phyloP scores from a whole-genome alignment of 768 basidiomycete genomes.

The Brasilioporus rufonigricans region DNA sequence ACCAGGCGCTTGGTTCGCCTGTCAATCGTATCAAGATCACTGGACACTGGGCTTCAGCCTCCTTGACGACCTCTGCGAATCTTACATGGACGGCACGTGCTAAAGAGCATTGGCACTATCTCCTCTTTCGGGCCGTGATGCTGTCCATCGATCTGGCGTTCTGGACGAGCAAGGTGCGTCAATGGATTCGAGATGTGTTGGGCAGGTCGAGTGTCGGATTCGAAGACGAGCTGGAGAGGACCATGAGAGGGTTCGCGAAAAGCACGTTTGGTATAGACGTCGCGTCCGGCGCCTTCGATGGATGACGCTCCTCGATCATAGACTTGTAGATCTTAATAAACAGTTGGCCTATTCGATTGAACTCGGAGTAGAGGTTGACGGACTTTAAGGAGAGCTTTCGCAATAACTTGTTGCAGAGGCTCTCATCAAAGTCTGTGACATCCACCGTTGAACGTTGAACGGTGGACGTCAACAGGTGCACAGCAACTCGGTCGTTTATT shows the following conservation, averaged over 20 bases:
- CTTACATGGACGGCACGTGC: constrained; percentile 43
- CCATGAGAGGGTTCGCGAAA: constrained; percentile 73
- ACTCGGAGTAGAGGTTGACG: too few species aligned
- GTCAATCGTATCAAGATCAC: constrained; percentile 91
- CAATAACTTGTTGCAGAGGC: too few species aligned
- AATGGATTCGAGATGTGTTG: constrained; percentile 44
- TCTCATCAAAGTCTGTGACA: too few species aligned
- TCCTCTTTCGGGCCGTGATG: constrained; percentile 64
- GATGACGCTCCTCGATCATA: constrained; percentile 26
- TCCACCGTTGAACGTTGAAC: too few species aligned
- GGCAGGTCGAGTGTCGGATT: constrained; percentile 51
- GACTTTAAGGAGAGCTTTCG: too few species aligned
- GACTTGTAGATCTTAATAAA: too few species aligned
- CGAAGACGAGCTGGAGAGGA: constrained; percentile 79
- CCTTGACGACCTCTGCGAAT: constrained; percentile 47
- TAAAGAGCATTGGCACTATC: constrained; percentile 54
- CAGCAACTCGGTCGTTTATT: too few species aligned
- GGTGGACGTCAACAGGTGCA: too few species aligned
- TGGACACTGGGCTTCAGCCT: constrained; percentile 76
- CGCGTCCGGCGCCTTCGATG: constrained; percentile 52
- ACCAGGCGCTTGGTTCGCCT: constrained; percentile 80
- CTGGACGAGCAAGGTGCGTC: constrained; percentile 53
- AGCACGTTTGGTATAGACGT: constrained; percentile 79
- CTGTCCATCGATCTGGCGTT: constrained; percentile 71
- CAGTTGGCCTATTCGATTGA: too few species aligned